Percentiles rank a stretch among this genome's conserved stretches.
phyloP scores from a whole-genome alignment of 129 eudicot genomes.

The Ambrosia artemisiifolia region DNA sequence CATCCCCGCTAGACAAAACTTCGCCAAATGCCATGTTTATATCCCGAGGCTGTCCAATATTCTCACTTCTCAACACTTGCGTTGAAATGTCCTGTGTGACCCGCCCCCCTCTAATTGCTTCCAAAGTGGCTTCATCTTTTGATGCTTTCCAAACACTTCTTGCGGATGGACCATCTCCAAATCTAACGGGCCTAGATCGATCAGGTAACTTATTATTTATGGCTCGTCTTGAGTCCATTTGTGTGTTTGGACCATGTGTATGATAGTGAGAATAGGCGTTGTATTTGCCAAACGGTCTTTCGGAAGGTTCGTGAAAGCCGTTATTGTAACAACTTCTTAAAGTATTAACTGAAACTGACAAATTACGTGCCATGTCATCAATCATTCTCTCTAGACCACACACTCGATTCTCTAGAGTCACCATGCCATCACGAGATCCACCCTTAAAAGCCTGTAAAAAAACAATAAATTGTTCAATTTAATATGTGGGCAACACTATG shows the following conservation, averaged over 20 bases:
- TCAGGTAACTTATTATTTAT: constrained; percentile 47
- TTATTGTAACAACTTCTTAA: constrained; percentile 43
- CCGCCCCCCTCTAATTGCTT: constrained; percentile 59
- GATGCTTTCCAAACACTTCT: constrained; percentile 97
- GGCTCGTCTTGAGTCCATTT: constrained; percentile 43
- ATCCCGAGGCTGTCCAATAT: constrained; percentile 50
- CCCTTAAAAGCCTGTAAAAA: constrained; percentile 66
- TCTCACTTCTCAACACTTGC: constrained; percentile 55
- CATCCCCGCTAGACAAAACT: constrained; percentile 79
- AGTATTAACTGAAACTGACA: constrained; percentile 48
- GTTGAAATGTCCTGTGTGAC: constrained; percentile 62
- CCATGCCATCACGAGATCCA: constrained; percentile 91
- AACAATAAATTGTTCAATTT: not conserved
- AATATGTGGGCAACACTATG: not conserved
- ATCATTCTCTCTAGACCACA: constrained; percentile 90
- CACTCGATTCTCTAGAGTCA: constrained; percentile 81
- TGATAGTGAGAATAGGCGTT: constrained; percentile 52
- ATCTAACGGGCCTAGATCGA: constrained; percentile 51
- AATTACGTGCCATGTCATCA: constrained; percentile 86
- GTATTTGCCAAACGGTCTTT: constrained; percentile 54
- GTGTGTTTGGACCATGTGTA: constrained; percentile 47
- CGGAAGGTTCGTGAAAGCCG: constrained; percentile 63
- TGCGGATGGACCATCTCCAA: constrained; percentile 96
- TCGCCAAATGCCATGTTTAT: constrained; percentile 74
- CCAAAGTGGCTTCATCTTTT: constrained; percentile 89